These are phyloP conservation scores for Salix exigua DNA, from an alignment of 345 rosid species.

Conservation along the genomic window DNA sequence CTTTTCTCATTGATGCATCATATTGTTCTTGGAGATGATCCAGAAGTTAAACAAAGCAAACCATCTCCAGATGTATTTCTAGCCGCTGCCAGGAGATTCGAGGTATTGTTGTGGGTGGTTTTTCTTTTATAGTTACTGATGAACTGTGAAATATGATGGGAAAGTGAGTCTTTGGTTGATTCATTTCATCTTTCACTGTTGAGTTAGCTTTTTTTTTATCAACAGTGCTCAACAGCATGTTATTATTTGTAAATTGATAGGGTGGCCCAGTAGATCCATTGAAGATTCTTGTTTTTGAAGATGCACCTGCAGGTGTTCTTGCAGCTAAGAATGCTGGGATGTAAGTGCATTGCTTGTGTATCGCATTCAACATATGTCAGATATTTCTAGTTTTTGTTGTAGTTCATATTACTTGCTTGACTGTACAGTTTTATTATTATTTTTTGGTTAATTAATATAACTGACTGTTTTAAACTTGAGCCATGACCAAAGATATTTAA, in stretches of 20 bases:
- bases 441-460: not conserved
- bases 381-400: not conserved
- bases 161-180: constrained; percentile 1
- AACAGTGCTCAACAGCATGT: not conserved
- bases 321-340: constrained; percentile 93
- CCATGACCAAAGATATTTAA: not conserved
- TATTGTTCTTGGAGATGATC: constrained; percentile 85
- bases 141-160: not conserved
- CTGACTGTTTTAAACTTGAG: not conserved
- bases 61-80: constrained; percentile 85
- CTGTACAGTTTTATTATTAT: not conserved
- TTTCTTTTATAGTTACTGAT: not conserved
- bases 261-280: constrained; percentile 57
- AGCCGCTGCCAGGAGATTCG: constrained; percentile 88
- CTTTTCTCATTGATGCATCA: constrained; percentile 94
- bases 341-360: constrained; percentile 45
- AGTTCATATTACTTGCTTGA: not conserved
- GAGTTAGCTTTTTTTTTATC: not conserved
- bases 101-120: constrained; percentile 38
- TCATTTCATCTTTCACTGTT: constrained; percentile 10
- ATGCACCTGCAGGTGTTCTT: constrained; percentile 87
- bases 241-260: constrained; percentile 32
- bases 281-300: constrained; percentile 75
- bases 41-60: constrained; percentile 90
- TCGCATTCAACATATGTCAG: constrained; percentile 1